These are phyloP conservation scores for Aschersonia sp. DNA, from an alignment of 2,329 filamentous ascomycete species.

Conservation along the genomic window DNA sequence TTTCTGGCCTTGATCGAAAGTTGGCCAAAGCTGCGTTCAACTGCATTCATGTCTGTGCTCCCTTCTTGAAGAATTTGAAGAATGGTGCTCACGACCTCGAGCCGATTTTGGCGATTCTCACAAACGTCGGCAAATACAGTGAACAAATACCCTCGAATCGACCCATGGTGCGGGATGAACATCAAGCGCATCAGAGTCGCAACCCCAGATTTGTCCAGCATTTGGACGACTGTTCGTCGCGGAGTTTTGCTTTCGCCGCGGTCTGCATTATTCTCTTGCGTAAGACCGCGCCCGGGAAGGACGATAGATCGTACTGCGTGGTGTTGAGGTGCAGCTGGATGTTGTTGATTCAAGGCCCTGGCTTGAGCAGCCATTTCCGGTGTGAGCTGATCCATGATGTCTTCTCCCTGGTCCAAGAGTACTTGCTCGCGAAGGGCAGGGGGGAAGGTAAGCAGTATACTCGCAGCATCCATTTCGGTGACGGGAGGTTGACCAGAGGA, in stretches of 20 bases:
- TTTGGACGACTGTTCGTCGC: conserved; percentile 76
- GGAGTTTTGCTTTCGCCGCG: conserved; percentile 48
- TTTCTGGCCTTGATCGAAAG: conserved; percentile 84
- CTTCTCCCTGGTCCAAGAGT: conserved; percentile 81
- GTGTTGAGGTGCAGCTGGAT: conserved; percentile 12
- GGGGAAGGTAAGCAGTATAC: conserved; percentile 81
- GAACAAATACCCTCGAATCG: conserved; percentile 70
- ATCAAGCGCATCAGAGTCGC: conserved; percentile 95
- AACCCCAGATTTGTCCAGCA: conserved; percentile 91
- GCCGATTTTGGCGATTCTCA: conserved; percentile 88
- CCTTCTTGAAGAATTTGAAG: conserved; percentile 92
- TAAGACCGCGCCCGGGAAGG: conserved; percentile 9
- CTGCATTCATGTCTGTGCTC: conserved; percentile 79
- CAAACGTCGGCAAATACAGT: conserved; percentile 83
- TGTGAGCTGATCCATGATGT: conserved; percentile 69
- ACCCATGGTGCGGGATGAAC: conserved; percentile 89
- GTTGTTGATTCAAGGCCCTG: conserved; percentile 45
- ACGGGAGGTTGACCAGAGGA: conserved; percentile 35
- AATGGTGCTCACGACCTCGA: conserved; percentile 84
- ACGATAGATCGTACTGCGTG: conserved; percentile 15
- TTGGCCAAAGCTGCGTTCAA: conserved; percentile 90
- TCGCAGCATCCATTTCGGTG: conserved; percentile 76
- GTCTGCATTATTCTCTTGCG: conserved; percentile 15
- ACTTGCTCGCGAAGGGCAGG: conserved; percentile 74
- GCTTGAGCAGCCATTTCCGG: conserved; percentile 79